phyloP scores from a whole-genome alignment of 106 monocot genomes.

The Alisma plantagoaquatica region DNA sequence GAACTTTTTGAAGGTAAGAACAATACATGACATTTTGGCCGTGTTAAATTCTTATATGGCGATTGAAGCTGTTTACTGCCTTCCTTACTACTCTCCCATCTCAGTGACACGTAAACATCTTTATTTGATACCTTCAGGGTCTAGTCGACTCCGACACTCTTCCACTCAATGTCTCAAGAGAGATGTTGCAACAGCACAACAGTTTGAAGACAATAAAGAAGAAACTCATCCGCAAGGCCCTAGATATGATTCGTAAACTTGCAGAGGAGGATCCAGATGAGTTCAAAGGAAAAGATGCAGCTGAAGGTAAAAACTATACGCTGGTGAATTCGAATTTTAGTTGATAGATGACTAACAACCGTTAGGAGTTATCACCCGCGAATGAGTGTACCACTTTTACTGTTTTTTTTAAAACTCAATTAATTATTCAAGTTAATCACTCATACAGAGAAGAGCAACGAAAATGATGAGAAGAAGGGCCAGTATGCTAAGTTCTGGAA shows the following conservation, averaged over 20 bases:
- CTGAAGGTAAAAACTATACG: no score
- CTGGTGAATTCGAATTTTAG: no score
- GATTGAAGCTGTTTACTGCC: not conserved
- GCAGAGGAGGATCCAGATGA: slow-evolving; percentile 99
- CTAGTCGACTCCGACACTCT: slow-evolving; percentile 95
- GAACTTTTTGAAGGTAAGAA: slow-evolving; percentile 86
- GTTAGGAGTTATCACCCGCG: no score
- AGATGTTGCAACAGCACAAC: slow-evolving; percentile 95
- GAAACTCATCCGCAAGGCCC: slow-evolving; percentile 91
- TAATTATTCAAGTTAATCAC: not conserved
- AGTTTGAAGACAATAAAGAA: slow-evolving; percentile 99
- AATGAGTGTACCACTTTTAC: no score
- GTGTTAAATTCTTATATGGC: no score
- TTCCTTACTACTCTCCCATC: not conserved
- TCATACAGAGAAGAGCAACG: slow-evolving; percentile 42
- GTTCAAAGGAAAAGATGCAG: slow-evolving; percentile 33
- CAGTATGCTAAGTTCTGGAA: slow-evolving; percentile 95
- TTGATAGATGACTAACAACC: no score
- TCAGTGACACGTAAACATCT: not conserved
- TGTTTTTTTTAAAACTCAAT: no score
- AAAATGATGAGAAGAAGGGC: slow-evolving; percentile 78
- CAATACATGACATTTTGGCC: no score
- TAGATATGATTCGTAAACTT: slow-evolving; percentile 91
- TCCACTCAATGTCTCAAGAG: slow-evolving; percentile 93
- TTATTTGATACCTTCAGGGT: slow-evolving; percentile 46